phyloP scores from a whole-genome alignment of 805 yeast species.

The Dipodascus geniculatus region DNA sequence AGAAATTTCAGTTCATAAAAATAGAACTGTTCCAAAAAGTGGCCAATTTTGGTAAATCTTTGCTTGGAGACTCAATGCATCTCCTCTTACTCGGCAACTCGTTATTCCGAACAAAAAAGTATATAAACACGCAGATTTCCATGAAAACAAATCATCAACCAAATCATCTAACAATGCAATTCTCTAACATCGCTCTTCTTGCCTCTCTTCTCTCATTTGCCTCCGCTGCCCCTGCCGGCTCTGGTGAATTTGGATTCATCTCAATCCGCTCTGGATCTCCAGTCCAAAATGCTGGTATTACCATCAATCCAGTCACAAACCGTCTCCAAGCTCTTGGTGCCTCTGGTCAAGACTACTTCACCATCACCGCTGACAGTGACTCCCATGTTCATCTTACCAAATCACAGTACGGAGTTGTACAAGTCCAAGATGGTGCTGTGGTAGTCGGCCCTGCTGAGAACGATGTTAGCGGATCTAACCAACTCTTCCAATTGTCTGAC shows the following conservation, averaged over 20 bases:
- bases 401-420: not conserved
- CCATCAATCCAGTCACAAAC: not conserved
- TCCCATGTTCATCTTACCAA: not conserved
- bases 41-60: too few species aligned
- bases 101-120: too few species aligned
- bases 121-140: not conserved
- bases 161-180: not conserved
- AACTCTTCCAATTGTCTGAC: too few species aligned
- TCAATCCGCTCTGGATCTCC: constrained; percentile 7
- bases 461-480: too few species aligned
- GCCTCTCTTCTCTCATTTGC: not conserved
- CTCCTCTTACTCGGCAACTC: too few species aligned
- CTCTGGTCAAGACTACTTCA: not conserved
- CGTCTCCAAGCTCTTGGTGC: not conserved
- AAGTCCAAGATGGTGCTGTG: too few species aligned
- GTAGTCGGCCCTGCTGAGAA: too few species aligned
- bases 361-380: not conserved
- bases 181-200: not conserved
- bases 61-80: too few species aligned
- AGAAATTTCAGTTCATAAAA: too few species aligned
- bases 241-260: constrained; percentile 2
- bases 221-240: not conserved
- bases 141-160: not conserved
- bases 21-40: too few species aligned
- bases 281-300: constrained; percentile 4